phyloP scores from a whole-genome alignment of 225 moss, liverwort and hornwort species.

The Physcomitrellopsis africana region DNA sequence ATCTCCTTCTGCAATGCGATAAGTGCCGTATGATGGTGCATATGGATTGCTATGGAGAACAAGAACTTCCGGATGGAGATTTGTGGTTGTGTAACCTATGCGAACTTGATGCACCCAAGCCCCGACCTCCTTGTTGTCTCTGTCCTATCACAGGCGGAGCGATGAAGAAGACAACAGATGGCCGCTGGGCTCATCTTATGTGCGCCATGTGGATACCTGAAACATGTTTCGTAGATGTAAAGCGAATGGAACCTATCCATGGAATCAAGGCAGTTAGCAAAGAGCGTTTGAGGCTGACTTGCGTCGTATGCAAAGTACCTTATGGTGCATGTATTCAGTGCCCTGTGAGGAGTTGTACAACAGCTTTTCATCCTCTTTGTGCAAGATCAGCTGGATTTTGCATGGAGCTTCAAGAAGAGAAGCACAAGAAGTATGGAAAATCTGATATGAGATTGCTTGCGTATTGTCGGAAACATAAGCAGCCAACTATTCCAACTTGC shows the following conservation, averaged over 20 bases:
- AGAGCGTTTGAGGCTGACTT: conserved; percentile 94
- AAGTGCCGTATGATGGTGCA: conserved; percentile 99
- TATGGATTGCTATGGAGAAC: conserved; percentile 95
- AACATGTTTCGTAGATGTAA: conserved; percentile 89
- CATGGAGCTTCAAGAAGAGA: conserved; percentile 81
- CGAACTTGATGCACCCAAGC: conserved; percentile 83
- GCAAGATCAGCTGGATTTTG: conserved; percentile 82
- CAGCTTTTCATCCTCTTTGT: conserved; percentile 93
- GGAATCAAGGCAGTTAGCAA: conserved; percentile 86
- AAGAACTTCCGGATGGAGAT: conserved; percentile 91
- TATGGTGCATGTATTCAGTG: conserved; percentile 99
- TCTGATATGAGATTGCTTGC: conserved; percentile 79
- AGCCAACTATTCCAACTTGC: conserved; percentile 47
- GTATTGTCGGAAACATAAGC: conserved; percentile 87
- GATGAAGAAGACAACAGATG: conserved; percentile 89
- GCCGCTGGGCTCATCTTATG: conserved; percentile 91
- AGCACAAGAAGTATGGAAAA: conserved; percentile 64
- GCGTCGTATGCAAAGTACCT: conserved; percentile 88
- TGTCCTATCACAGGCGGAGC: conserved; percentile 95
- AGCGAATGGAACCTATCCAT: conserved; percentile 96
- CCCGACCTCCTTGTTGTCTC: conserved; percentile 86
- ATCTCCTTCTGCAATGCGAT: conserved; percentile 95
- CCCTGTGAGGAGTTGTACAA: conserved; percentile 72
- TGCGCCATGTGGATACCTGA: conserved; percentile 99
- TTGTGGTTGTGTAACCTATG: conserved; percentile 97